Evolutionary conservation across 2,329 filamentous ascomycete species (phyloP), one percentile per base, ranked within the genome.

Genomic region (Sclerotinia sclerotiorum): DNA sequence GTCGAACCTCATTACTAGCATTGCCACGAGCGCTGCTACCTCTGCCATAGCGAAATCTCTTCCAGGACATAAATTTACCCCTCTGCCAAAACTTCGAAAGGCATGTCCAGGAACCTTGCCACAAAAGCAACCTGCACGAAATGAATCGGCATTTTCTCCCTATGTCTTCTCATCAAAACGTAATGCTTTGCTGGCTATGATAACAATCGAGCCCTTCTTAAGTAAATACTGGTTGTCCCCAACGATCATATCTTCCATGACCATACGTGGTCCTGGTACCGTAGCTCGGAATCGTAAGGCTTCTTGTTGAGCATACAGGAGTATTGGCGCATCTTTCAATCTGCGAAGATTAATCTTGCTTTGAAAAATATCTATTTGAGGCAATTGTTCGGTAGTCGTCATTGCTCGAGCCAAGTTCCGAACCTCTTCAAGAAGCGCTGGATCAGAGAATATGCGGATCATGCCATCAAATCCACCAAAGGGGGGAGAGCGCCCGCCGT

Each of bases 31-130:
- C 29, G 46, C 54, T 3, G 44, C 54, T 2, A 67, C n/a, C 46
- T 67, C 65, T 17, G 17, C 44, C 65, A 67, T 51, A 42, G 64
- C 64, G 6, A 66, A 66, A 2, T 15, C 42, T 58, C 54, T 6
- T 2, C 64, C 44, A 24, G 54, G 44, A 51, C 64, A 66, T 39
- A 52, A 58, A 19, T 66, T 66, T 15, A 66, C 1, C 15, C 54
- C 64, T 10, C 64, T 42, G 7, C 64, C 54, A 48, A 66, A 66
- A 5, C 64, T 54, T 66, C 64, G 44, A 17, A 66, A 58, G 24
- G 62, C 62, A 56, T 49, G 17, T 24, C 42, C 62, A 11, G 54
- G 17, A 5, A 44, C 27, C 24, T 27, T 46, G 5, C 42, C 15
- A 27, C 35, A 27, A 42, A 66, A 66, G 5, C 54, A 29, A 42